These are phyloP conservation scores for Phycomyces nitens DNA, from an alignment of 192 early-diverging fungal species.

Conservation along the genomic window DNA sequence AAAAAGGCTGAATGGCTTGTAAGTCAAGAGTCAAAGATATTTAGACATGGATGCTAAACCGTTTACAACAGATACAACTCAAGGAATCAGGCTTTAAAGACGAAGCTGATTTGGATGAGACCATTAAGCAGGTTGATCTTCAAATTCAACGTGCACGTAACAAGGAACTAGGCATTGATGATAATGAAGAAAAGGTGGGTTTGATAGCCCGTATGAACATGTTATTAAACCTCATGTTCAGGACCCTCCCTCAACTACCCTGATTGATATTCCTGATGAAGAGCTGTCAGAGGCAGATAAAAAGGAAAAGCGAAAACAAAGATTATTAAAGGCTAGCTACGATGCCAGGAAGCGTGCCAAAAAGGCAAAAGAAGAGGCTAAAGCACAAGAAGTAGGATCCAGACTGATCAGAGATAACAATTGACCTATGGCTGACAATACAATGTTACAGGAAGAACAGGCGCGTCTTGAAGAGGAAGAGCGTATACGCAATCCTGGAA, in stretches of 20 bases:
- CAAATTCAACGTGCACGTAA: constrained; percentile 70
- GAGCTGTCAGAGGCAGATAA: constrained; percentile 72
- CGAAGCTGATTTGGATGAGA: constrained; percentile 70
- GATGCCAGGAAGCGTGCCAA: constrained; percentile 74
- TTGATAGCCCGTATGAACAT: background rate
- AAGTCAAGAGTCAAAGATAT: constrained; percentile 5
- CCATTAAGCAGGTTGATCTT: constrained; percentile 65
- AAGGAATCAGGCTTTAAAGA: constrained; percentile 59
- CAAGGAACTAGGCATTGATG: constrained; percentile 78
- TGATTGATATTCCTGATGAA: constrained; percentile 77
- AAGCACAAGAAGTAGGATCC: constrained; percentile 48
- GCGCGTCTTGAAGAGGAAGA: constrained; percentile 70
- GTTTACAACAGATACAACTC: constrained; percentile 44
- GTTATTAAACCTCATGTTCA: constrained; percentile 8
- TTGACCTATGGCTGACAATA: no score
- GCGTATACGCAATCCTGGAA: constrained; percentile 58
- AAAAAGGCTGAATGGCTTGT: constrained; percentile 53
- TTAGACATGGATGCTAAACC: background rate
- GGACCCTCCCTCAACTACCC: constrained; percentile 68
- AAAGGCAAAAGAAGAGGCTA: constrained; percentile 70
- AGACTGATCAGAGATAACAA: no score
- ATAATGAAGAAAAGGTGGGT: constrained; percentile 62
- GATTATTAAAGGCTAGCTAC: constrained; percentile 69
- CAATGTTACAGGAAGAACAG: constrained; percentile 59
- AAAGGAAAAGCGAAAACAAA: constrained; percentile 84